A percentile compares a stretch with the other conserved stretches of the same genome.
Evolutionary conservation across 108 stramenopile genomes (phyloP).

Genomic region (Fragilaria crotonensis): DNA sequence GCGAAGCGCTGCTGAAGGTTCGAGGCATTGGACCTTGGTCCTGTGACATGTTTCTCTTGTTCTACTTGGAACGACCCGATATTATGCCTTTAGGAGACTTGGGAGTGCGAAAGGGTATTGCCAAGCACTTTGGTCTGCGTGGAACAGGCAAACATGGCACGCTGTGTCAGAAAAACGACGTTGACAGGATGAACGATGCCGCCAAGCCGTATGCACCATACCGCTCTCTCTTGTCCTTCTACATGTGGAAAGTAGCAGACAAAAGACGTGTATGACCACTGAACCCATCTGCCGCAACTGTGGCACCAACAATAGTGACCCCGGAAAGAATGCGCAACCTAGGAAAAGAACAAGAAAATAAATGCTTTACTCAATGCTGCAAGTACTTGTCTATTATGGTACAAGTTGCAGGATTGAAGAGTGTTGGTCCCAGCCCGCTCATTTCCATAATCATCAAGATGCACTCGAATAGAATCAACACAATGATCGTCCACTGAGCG

Average conservation of each 20-base stretch:
- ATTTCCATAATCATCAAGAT: conserved; percentile 83
- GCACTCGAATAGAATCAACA: conserved; percentile 82
- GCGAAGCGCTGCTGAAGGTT: conserved; percentile 32
- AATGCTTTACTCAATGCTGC: too few relatives aligned
- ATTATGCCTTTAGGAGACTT: conserved; percentile 58
- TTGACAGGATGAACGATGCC: conserved; percentile 9
- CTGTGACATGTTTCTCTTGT: conserved; percentile 61
- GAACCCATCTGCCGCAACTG: too few relatives aligned
- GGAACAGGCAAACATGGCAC: conserved; percentile 16
- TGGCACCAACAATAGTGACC: too few relatives aligned
- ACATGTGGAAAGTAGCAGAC: conserved; percentile 46
- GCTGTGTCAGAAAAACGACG: conserved; percentile 36
- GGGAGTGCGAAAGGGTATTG: conserved; percentile 49
- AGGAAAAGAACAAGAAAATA: too few relatives aligned
- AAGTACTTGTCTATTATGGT: too few relatives aligned
- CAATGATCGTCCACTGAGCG: conserved; percentile 89
- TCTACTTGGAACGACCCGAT: conserved; percentile 36
- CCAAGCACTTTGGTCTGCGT: conserved; percentile 19
- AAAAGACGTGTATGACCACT: too few relatives aligned
- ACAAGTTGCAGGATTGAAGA: too few relatives aligned
- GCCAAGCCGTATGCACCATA: conserved; percentile 33
- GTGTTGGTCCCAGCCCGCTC: conserved; percentile 57
- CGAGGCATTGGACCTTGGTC: conserved; percentile 64
- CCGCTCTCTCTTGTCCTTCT: conserved; percentile 29
- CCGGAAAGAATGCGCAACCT: too few relatives aligned